phyloP scores from a whole-genome alignment of 495 filamentous ascomycete species.

The Podospora pseudoanserina region DNA sequence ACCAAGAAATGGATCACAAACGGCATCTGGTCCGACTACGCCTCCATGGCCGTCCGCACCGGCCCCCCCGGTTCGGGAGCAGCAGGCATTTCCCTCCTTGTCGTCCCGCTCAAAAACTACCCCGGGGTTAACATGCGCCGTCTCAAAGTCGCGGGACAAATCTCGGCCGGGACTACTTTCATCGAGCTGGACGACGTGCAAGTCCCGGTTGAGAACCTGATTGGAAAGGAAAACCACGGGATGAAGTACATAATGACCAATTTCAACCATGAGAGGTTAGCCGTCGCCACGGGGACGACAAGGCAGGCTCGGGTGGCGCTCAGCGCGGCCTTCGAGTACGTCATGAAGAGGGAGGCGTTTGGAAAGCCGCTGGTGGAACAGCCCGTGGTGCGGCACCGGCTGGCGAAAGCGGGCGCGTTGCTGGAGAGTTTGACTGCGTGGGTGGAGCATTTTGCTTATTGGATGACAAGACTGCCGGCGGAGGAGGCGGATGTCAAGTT shows the following conservation, averaged over 20 bases:
- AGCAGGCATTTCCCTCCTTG: constrained; percentile 58
- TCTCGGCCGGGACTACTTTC: constrained; percentile 65
- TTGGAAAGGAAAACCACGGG: constrained; percentile 66
- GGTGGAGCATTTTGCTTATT: constrained; percentile 71
- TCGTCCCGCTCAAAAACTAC: constrained; percentile 62
- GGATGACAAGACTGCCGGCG: constrained; percentile 60
- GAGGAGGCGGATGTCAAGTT: constrained; percentile 61
- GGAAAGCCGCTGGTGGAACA: constrained; percentile 69
- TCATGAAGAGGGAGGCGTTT: constrained; percentile 69
- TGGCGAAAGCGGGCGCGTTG: constrained; percentile 66
- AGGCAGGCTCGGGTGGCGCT: constrained; percentile 63
- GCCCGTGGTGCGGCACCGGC: constrained; percentile 66
- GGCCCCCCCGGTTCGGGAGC: constrained; percentile 58
- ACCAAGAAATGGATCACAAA: constrained; percentile 85
- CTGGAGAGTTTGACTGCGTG: constrained; percentile 70
- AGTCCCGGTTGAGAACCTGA: constrained; percentile 64
- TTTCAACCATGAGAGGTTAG: constrained; percentile 77
- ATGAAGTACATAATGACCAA: constrained; percentile 80
- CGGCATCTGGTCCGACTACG: constrained; percentile 70
- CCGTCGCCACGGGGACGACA: constrained; percentile 60
- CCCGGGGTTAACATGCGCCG: constrained; percentile 64
- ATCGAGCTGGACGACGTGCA: constrained; percentile 72
- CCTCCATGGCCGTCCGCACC: constrained; percentile 72
- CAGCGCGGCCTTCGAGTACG: constrained; percentile 62
- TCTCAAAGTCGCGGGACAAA: constrained; percentile 57